phyloP scores from a whole-genome alignment of 768 basidiomycete genomes.

The Suillus tomentosus region DNA sequence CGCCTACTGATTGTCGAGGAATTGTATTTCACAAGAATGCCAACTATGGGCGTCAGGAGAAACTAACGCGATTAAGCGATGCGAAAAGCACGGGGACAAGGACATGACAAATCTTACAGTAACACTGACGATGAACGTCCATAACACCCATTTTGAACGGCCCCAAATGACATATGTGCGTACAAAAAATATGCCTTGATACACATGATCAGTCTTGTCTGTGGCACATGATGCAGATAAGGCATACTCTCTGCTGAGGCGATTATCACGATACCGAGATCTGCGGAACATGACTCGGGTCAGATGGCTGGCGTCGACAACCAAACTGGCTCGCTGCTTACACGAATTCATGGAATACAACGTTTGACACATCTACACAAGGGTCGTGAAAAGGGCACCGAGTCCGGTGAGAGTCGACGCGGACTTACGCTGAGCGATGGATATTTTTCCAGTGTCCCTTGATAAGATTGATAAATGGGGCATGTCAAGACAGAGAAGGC shows the following conservation, averaged over 20 bases:
- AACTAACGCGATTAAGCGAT: not conserved
- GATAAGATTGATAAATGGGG: not conserved
- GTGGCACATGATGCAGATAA: not conserved
- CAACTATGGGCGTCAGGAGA: not conserved
- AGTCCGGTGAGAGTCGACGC: not conserved
- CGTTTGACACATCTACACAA: constrained; percentile 4
- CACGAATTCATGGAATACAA: constrained; percentile 7
- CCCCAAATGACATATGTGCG: constrained; percentile 12
- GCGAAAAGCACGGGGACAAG: not conserved
- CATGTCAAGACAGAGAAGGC: not conserved
- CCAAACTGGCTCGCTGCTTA: not conserved
- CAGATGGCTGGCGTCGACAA: not conserved
- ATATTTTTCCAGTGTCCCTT: constrained; percentile 26
- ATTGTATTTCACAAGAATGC: not conserved
- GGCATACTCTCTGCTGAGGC: constrained; percentile 4
- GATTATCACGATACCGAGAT: not conserved
- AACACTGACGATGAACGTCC: not conserved
- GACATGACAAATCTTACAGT: not conserved
- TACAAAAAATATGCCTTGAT: constrained; percentile 9
- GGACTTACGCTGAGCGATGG: constrained; percentile 3
- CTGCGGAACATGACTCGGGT: not conserved
- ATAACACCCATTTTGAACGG: not conserved
- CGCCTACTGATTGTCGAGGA: not conserved
- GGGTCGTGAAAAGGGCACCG: not conserved
- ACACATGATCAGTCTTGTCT: not conserved